Conservation (phyloP, 371 early-diverging fungal species). For the Mortierella sp. region DNA sequence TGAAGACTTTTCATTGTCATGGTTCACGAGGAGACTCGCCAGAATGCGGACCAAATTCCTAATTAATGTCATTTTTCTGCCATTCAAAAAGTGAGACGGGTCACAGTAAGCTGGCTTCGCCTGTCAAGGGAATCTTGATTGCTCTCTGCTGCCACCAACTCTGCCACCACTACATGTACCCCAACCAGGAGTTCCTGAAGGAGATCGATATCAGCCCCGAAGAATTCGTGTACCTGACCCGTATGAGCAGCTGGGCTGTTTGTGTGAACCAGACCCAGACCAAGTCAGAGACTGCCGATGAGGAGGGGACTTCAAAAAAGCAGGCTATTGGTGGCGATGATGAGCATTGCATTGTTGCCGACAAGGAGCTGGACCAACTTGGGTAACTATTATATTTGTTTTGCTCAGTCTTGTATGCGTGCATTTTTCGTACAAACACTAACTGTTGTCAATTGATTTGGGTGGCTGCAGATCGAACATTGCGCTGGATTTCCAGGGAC, state of each 20-base stretch:
- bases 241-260: slow-evolving; percentile 84
- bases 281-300: slow-evolving; percentile 27
- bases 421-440: background rate
- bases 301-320: slow-evolving; percentile 9
- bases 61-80: background rate
- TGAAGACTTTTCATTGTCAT: background rate
- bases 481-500: slow-evolving; percentile 68
- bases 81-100: slow-evolving; percentile 37
- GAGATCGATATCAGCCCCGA: slow-evolving; percentile 61
- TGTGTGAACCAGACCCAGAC: slow-evolving; percentile 65
- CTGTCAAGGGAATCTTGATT: slow-evolving; percentile 82
- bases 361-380: slow-evolving; percentile 63
- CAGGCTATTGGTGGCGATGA: slow-evolving; percentile 58
- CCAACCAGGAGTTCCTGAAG: slow-evolving; percentile 74
- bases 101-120: slow-evolving; percentile 40
- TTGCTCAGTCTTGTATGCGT: background rate
- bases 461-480: slow-evolving; percentile 63
- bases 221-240: slow-evolving; percentile 72
- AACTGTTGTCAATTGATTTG: background rate
- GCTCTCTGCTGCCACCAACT: slow-evolving; percentile 94
- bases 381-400: slow-evolving; percentile 55
- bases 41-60: slow-evolving; percentile 5
- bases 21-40: background rate
- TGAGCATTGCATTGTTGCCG: slow-evolving; percentile 61
- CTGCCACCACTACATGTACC: slow-evolving; percentile 85